Evolutionary conservation across 2,329 filamentous ascomycete species (phyloP).

Genomic region (Colletotrichum filicis): DNA sequence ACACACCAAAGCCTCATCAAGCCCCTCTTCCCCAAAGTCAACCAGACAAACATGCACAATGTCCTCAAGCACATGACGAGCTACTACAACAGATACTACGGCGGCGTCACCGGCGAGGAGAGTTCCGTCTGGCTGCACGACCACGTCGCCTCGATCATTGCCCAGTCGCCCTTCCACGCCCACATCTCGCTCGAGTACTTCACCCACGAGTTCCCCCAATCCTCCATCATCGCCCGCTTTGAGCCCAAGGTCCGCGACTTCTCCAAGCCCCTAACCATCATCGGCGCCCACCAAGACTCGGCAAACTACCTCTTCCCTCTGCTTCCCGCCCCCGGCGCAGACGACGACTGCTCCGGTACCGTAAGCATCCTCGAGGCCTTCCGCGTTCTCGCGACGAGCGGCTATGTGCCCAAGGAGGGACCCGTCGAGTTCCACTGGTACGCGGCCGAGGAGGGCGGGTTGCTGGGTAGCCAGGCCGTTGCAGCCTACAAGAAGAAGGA

Average conservation of each 20-base stretch:
- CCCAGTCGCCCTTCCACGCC: constrained; percentile 46
- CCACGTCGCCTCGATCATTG: constrained; percentile 48
- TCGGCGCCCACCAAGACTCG: constrained; percentile 79
- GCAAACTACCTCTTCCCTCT: constrained; percentile 79
- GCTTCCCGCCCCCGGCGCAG: constrained; percentile 76
- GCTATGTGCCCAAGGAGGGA: constrained; percentile 44
- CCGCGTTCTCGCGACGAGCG: constrained; percentile 67
- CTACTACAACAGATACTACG: constrained; percentile 71
- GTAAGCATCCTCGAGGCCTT: constrained; percentile 80
- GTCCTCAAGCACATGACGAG: constrained; percentile 71
- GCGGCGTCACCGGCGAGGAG: constrained; percentile 44
- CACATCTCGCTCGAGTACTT: constrained; percentile 62
- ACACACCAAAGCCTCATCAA: constrained; percentile 64
- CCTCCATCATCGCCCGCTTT: constrained; percentile 77
- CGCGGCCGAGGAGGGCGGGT: constrained; percentile 80
- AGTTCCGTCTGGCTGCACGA: constrained; percentile 49
- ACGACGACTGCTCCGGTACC: constrained; percentile 78
- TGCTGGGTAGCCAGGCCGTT: constrained; percentile 71
- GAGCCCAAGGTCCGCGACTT: constrained; percentile 50
- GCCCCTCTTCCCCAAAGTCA: constrained; percentile 67
- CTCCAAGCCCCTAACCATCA: constrained; percentile 55
- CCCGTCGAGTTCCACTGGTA: constrained; percentile 84
- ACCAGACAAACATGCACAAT: constrained; percentile 71
- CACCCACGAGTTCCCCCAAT: constrained; percentile 75
- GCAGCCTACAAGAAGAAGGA: constrained; percentile 74